Conservation (phyloP, 345 rosid species). For the Clarkia xantiana region DNA sequence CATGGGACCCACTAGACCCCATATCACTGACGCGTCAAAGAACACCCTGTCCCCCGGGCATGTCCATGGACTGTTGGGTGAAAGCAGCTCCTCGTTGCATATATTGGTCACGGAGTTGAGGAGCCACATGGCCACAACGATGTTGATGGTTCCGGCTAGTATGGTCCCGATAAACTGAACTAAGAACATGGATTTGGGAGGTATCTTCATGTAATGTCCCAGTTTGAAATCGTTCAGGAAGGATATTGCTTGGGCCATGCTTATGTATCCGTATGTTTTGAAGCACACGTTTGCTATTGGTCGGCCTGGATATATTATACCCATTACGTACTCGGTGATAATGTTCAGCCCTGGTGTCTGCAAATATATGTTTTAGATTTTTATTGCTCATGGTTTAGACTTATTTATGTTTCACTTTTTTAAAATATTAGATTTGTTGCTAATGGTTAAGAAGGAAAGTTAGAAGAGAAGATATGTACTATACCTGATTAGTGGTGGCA, state of each 20-base stretch:
- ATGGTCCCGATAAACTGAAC: conserved; percentile 85
- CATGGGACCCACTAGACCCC: conserved; percentile 77
- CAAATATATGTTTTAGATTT: no score
- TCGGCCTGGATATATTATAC: conserved; percentile 63
- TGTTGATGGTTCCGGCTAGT: conserved; percentile 70
- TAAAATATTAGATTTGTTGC: no score
- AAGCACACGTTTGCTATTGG: conserved; percentile 92
- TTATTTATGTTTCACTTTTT: no score
- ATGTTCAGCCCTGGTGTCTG: conserved; percentile 87
- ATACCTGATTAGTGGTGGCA: conserved; percentile 16
- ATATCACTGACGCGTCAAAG: conserved; percentile 76
- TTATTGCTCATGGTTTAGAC: no score
- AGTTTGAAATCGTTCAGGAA: conserved; percentile 86
- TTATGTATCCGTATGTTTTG: conserved; percentile 76
- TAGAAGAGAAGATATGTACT: no score
- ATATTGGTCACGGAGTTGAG: conserved; percentile 46
- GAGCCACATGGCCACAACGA: conserved; percentile 70
- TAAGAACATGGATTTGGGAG: conserved; percentile 85
- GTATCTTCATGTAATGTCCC: conserved; percentile 94
- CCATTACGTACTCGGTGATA: conserved; percentile 80
- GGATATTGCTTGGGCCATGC: conserved; percentile 88
- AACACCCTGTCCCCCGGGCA: conserved; percentile 40
- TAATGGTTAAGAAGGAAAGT: no score
- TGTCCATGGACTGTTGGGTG: no score
- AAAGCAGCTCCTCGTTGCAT: not conserved